Evolutionary conservation across 805 yeast genomes (phyloP).

Genomic region (Jamesozyma rosinii): DNA sequence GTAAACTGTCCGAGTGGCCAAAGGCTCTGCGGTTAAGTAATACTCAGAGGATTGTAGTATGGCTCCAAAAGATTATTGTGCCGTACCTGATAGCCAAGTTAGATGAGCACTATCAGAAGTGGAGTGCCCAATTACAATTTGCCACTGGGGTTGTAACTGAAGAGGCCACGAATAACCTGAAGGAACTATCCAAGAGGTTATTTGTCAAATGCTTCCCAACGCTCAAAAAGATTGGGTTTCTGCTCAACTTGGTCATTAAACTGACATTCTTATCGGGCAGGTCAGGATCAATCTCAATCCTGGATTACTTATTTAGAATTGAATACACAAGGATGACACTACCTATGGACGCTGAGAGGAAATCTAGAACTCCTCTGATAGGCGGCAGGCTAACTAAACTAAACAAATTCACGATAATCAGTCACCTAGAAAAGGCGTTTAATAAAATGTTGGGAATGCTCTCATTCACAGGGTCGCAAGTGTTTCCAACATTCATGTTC

Average conservation of each 20-base stretch:
- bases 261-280: slow-evolving; percentile 59
- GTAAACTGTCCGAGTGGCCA: slow-evolving; percentile 13
- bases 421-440: slow-evolving; percentile 9
- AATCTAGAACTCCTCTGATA: background rate
- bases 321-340: slow-evolving; percentile 42
- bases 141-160: slow-evolving; percentile 35
- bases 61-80: slow-evolving; percentile 52
- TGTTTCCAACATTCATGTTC: slow-evolving; percentile 77
- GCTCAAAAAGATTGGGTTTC: slow-evolving; percentile 37
- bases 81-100: slow-evolving; percentile 45
- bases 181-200: slow-evolving; percentile 17
- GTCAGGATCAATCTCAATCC: slow-evolving; percentile 51
- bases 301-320: slow-evolving; percentile 53
- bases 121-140: slow-evolving; percentile 40
- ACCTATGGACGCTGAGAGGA: slow-evolving; percentile 6
- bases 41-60: slow-evolving; percentile 44
- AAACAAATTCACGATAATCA: slow-evolving; percentile 22
- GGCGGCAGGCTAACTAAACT: slow-evolving; percentile 27
- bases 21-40: slow-evolving; percentile 37
- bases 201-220: slow-evolving; percentile 58
- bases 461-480: slow-evolving; percentile 31
- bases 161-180: background rate
- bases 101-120: slow-evolving; percentile 51
- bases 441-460: slow-evolving; percentile 9
- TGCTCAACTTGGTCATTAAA: slow-evolving; percentile 47